Evolutionary conservation across 2,329 filamentous ascomycete species (phyloP).

Genomic region (Talaromyces sp.): DNA sequence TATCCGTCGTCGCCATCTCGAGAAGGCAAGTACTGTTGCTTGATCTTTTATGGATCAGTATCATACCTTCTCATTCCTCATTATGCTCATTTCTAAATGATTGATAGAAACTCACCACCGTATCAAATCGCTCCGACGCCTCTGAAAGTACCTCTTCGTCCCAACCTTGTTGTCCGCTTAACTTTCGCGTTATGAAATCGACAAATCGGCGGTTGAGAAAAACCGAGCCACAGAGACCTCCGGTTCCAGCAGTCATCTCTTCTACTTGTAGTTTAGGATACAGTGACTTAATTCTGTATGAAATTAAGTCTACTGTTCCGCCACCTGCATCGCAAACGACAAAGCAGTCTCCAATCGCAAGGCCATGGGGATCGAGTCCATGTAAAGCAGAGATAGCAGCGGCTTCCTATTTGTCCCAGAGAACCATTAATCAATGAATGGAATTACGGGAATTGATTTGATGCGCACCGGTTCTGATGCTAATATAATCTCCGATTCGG

Average conservation of each 20-base stretch:
- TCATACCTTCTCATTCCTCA: not conserved
- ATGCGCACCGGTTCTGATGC: not conserved
- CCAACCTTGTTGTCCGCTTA: not conserved
- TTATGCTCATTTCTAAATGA: not conserved
- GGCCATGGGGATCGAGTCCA: conserved; percentile 88
- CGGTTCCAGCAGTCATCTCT: conserved; percentile 94
- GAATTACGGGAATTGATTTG: not conserved
- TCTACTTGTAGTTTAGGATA: conserved; percentile 89
- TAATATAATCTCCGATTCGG: conserved; percentile 41
- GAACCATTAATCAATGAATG: not conserved
- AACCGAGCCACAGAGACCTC: conserved; percentile 94
- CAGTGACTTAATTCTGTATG: conserved; percentile 97
- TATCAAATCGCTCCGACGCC: not conserved
- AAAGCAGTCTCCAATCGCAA: conserved; percentile 94
- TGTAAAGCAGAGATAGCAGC: conserved; percentile 81
- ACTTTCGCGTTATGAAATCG: conserved; percentile 60
- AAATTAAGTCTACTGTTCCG: conserved; percentile 97
- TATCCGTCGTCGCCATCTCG: not conserved
- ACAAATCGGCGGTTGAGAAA: conserved; percentile 97
- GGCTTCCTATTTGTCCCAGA: conserved; percentile 88
- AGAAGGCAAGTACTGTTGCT: not conserved
- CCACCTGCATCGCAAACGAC: conserved; percentile 97
- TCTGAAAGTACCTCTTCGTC: not conserved
- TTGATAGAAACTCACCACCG: not conserved
- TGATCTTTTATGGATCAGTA: not conserved